These are phyloP conservation scores for Yamadazyma epiphylla DNA, from an alignment of 1,139 yeast species.

Conservation along the genomic window DNA sequence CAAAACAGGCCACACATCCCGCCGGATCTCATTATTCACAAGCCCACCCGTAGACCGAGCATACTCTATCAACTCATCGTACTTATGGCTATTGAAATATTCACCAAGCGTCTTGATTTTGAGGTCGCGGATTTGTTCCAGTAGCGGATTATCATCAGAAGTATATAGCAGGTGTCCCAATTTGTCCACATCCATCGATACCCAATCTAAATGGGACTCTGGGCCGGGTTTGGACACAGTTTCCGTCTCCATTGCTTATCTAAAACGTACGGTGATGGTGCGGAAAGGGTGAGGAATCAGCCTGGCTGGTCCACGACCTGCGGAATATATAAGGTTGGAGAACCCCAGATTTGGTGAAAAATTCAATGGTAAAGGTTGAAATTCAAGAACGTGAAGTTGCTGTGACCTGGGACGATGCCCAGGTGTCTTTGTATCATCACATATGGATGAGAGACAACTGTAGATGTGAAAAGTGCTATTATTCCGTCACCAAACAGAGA, in stretches of 20 bases:
- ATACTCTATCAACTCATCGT: slow-evolving; percentile 26
- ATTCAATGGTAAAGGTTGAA: neutral
- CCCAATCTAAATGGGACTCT: slow-evolving; percentile 38
- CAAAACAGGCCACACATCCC: slow-evolving; percentile 47
- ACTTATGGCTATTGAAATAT: slow-evolving; percentile 27
- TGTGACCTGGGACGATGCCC: slow-evolving; percentile 3
- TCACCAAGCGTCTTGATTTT: slow-evolving; percentile 39
- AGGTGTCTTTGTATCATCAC: slow-evolving; percentile 34
- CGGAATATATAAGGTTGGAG: too few relatives aligned
- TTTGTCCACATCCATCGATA: slow-evolving; percentile 45
- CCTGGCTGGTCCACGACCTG: too few relatives aligned
- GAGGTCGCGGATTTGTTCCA: slow-evolving; percentile 33
- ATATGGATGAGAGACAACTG: slow-evolving; percentile 74
- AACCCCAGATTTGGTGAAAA: neutral
- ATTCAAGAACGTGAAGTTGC: neutral
- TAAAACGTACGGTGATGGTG: neutral
- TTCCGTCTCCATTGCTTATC: neutral
- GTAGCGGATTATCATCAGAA: slow-evolving; percentile 37
- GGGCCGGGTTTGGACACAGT: neutral
- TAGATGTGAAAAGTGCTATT: slow-evolving; percentile 60
- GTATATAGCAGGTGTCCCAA: slow-evolving; percentile 48
- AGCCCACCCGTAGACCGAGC: slow-evolving; percentile 50
- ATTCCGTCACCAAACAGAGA: slow-evolving; percentile 60
- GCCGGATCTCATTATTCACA: slow-evolving; percentile 36
- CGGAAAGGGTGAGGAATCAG: too few relatives aligned